Conservation (phyloP, 176 grass and related monocot species). For the Oryza longistaminata region DNA sequence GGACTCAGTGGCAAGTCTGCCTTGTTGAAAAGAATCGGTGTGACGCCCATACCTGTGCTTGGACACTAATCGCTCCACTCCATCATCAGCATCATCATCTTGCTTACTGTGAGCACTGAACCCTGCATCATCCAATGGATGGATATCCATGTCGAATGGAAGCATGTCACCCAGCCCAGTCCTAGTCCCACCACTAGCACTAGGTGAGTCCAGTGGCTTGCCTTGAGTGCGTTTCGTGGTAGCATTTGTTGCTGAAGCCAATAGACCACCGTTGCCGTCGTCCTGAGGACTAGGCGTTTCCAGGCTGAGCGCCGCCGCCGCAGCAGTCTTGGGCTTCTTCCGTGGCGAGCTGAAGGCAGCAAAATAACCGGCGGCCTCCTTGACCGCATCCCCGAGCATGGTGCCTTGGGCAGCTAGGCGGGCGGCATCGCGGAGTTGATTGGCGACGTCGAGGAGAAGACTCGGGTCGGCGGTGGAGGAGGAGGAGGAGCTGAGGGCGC, state of each 20-base stretch:
- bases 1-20: conserved; percentile 39
- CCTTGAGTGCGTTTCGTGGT: neutral
- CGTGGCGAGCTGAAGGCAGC: conserved; percentile 35
- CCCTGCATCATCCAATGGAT: conserved; percentile 34
- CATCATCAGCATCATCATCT: conserved; percentile 17
- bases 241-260: neutral
- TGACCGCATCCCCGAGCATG: conserved; percentile 33
- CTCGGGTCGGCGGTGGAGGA: neutral
- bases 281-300: neutral
- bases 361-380: conserved; percentile 48
- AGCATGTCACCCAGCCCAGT: conserved; percentile 30
- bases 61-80: conserved; percentile 56
- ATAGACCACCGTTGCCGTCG: neutral
- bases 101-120: conserved; percentile 24
- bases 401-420: conserved; percentile 1
- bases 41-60: conserved; percentile 40
- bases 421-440: conserved; percentile 48
- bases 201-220: neutral
- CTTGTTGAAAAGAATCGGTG: neutral
- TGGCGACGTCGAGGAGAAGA: conserved; percentile 43
- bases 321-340: conserved; percentile 36
- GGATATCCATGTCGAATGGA: conserved; percentile 43
- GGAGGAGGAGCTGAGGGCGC: conserved; percentile 41
- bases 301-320: neutral
- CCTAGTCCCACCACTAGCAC: neutral